These are phyloP conservation scores for Termitomyces titanicus DNA, from an alignment of 768 basidiomycete genomes.

Conservation along the genomic window DNA sequence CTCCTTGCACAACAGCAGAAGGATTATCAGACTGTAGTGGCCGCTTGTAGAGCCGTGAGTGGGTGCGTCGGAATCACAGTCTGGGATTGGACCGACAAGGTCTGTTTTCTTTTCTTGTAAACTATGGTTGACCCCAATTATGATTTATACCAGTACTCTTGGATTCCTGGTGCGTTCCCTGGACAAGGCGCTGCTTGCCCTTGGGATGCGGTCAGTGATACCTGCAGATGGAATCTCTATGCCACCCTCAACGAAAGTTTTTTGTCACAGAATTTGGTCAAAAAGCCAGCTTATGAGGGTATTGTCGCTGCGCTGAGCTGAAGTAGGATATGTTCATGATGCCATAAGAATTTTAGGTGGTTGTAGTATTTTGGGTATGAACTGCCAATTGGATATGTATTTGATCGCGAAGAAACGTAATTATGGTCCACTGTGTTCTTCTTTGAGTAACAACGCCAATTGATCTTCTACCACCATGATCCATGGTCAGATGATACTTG, in stretches of 20 bases:
- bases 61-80: slow-evolving; percentile 42
- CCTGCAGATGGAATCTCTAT: background rate
- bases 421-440: no score
- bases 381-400: background rate
- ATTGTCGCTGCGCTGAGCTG: slow-evolving; percentile 29
- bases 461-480: slow-evolving; percentile 1
- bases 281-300: slow-evolving; percentile 45
- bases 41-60: slow-evolving; percentile 45
- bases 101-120: background rate
- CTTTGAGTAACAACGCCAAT: background rate
- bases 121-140: background rate
- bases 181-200: slow-evolving; percentile 36
- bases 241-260: background rate
- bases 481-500: background rate
- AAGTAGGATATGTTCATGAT: background rate
- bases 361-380: background rate
- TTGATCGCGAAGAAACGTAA: background rate
- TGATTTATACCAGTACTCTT: slow-evolving; percentile 29
- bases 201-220: slow-evolving; percentile 30
- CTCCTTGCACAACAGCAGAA: slow-evolving; percentile 50
- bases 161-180: slow-evolving; percentile 33
- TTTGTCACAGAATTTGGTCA: slow-evolving; percentile 29
- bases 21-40: slow-evolving; percentile 55
- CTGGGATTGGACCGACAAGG: slow-evolving; percentile 37
- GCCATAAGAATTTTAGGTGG: background rate